Base-by-base conservation (phyloP, 75 land plant species). In the Gnetum montanum region DNA sequence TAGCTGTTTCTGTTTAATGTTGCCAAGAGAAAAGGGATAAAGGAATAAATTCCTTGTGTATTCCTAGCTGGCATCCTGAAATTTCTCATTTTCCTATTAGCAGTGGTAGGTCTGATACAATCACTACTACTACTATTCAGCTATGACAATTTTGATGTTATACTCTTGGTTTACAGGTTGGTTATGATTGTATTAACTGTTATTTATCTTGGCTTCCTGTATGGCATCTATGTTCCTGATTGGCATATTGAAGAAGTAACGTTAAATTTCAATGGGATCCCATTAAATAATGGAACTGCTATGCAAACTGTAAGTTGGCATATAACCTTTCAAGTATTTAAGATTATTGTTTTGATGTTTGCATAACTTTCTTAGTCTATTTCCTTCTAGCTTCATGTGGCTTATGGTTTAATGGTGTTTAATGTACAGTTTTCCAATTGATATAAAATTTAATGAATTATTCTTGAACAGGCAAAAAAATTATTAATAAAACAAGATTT, bases 181-280 rank as follows among this genome's bases (percentile, higher is more conserved):
- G 36, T 61, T 63, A 74, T 74, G 22, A 13, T 59, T 6, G n/a
- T 76, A 35, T 37, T 76, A 10, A 53, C 61, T 34, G 13, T 46
- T 29, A 2, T 66, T 10, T 85, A 85, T 46, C 36, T 71, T 46
- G 66, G 56, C 33, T 65, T 76, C 45, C 52, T 85, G 24, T 85
- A 81, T 61, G 81, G 81, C 8, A 71, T 85, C 26, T 81, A 81
- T 60, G 85, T 85, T 16, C 88, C 88, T 12, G 61, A 67, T 44
- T 85, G 88, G 88, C 33, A 77, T 20, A 81, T 70, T 71, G 70
- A 81, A 63, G 40, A 25, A 40, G 50, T 72, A 36, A 60, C 40
- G 34, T 45, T 34, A 20, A 45, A 46, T 43, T 37, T 49, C 1
- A 31, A 59, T 50, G 62, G 56, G 7, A 31, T 18, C 34, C n/a